A percentile compares a stretch with the other conserved stretches of the same genome.
Evolutionary conservation across 2,329 filamentous ascomycete genomes (phyloP).

Genomic region (Epichloe brachyelytri): DNA sequence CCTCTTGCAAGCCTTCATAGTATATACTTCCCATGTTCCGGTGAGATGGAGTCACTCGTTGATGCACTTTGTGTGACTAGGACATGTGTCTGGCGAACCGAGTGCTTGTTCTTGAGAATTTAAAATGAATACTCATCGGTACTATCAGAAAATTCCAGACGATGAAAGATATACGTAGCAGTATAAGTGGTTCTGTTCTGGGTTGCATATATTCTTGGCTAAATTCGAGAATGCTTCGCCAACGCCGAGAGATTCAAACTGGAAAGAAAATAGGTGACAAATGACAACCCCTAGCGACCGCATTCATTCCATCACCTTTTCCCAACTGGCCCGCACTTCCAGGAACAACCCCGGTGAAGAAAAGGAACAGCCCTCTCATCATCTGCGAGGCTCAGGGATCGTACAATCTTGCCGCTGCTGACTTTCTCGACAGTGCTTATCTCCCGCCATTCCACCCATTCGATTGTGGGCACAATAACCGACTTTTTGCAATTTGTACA

Average conservation of each 20-base stretch:
- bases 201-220: background rate
- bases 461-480: conserved; percentile 36
- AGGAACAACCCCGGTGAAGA: conserved; percentile 35
- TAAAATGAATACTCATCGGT: no score
- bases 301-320: background rate
- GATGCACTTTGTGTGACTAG: no score
- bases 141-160: no score
- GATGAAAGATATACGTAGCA: background rate
- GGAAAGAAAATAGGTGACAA: background rate
- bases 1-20: no score
- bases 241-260: background rate
- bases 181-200: background rate
- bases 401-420: conserved; percentile 5
- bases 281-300: background rate
- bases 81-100: no score
- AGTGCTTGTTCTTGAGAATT: no score
- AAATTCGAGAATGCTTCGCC: background rate
- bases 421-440: conserved; percentile 12
- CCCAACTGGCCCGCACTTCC: conserved; percentile 29
- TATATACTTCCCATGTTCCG: no score
- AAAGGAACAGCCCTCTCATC: conserved; percentile 32
- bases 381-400: conserved; percentile 16
- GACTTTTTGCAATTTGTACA: conserved; percentile 39
- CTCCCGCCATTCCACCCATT: conserved; percentile 54
- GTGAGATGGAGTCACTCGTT: no score